phyloP scores from a whole-genome alignment of 768 basidiomycete genomes.

The Basidioascus undulatus region DNA sequence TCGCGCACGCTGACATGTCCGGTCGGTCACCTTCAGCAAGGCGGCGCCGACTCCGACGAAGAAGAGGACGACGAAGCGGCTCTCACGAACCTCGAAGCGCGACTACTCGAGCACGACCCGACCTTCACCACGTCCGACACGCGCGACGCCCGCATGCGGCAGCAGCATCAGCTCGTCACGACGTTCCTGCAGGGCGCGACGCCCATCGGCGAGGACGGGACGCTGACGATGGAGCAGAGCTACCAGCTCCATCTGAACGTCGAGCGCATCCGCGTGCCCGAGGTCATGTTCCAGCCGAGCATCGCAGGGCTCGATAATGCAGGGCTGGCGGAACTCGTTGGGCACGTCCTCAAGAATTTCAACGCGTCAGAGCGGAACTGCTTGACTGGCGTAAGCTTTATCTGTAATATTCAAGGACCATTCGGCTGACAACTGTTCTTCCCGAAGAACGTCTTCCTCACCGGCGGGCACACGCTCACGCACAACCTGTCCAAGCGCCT shows the following conservation, averaged over 20 bases:
- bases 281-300: constrained; percentile 74
- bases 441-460: constrained; percentile 61
- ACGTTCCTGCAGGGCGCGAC: constrained; percentile 34
- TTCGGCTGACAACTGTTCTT: background rate
- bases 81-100: constrained; percentile 49
- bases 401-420: background rate
- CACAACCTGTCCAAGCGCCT: constrained; percentile 45
- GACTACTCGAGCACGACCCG: constrained; percentile 61
- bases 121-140: constrained; percentile 61
- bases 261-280: constrained; percentile 73
- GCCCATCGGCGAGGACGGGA: constrained; percentile 19
- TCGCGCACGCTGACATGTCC: background rate
- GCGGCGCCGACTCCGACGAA: constrained; percentile 38
- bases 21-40: constrained; percentile 16
- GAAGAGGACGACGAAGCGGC: constrained; percentile 66
- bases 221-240: constrained; percentile 32
- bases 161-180: constrained; percentile 59
- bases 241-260: constrained; percentile 66
- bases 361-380: constrained; percentile 37
- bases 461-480: constrained; percentile 55
- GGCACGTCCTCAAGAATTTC: constrained; percentile 55
- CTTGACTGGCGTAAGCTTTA: constrained; percentile 25
- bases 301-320: constrained; percentile 91
- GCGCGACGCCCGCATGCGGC: constrained; percentile 46
- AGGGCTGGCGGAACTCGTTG: constrained; percentile 75